Evolutionary conservation across 495 filamentous ascomycete genomes (phyloP).

Genomic region (Physcia stellaris): DNA sequence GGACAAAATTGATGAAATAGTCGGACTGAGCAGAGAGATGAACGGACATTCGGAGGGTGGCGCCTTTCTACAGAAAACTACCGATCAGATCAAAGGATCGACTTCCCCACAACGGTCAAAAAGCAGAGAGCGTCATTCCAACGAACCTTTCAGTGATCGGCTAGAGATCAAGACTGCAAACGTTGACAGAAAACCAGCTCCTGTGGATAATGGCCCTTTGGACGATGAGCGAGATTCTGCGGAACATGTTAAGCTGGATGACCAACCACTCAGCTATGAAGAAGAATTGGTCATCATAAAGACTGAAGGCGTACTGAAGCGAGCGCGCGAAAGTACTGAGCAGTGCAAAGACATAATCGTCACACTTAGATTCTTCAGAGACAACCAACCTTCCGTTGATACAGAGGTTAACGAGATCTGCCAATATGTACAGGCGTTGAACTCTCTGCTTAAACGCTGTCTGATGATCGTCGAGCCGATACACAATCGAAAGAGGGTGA

Average conservation of each 20-base stretch:
- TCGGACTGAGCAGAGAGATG: too few species aligned
- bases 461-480: background rate
- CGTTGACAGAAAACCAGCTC: background rate
- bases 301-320: background rate
- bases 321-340: background rate
- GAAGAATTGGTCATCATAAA: background rate
- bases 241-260: background rate
- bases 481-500: background rate
- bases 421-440: background rate
- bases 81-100: too few species aligned
- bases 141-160: too few species aligned
- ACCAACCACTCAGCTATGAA: background rate
- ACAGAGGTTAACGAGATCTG: background rate
- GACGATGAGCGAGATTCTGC: background rate
- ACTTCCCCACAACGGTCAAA: too few species aligned
- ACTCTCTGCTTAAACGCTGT: background rate
- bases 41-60: too few species aligned
- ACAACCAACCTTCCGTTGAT: background rate
- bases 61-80: too few species aligned
- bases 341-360: background rate
- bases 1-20: too few species aligned
- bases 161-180: too few species aligned
- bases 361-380: background rate
- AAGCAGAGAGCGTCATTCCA: too few species aligned
- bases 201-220: background rate